Evolutionary conservation across 768 basidiomycete species (phyloP).

Genomic region (Mycena venus): DNA sequence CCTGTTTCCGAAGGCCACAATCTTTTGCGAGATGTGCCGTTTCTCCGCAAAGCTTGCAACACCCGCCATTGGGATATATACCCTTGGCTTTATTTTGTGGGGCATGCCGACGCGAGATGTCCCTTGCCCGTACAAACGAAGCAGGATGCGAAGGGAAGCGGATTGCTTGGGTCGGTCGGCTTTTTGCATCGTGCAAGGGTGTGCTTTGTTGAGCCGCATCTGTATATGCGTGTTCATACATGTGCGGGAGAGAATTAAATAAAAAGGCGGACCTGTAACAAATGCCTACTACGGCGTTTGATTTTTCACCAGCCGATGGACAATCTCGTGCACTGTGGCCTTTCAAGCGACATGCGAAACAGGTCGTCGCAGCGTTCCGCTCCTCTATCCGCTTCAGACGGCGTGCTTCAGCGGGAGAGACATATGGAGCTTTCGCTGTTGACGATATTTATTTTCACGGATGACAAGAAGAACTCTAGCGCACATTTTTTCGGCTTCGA

Average conservation of each 20-base stretch:
- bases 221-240: conserved; percentile 41
- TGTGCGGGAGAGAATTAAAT: neutral
- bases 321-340: conserved; percentile 91
- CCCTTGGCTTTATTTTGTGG: conserved; percentile 84
- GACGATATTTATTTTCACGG: conserved; percentile 27
- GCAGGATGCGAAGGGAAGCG: conserved; percentile 91
- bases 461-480: neutral
- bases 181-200: conserved; percentile 84
- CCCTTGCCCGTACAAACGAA: conserved; percentile 90
- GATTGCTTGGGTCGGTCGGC: conserved; percentile 69
- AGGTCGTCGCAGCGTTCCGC: conserved; percentile 71
- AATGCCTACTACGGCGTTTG: conserved; percentile 60
- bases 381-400: conserved; percentile 75
- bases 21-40: conserved; percentile 89
- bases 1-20: conserved; percentile 76
- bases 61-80: conserved; percentile 92
- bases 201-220: conserved; percentile 87
- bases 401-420: conserved; percentile 66
- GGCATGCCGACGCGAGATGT: conserved; percentile 88
- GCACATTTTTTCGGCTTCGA: conserved; percentile 23
- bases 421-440: conserved; percentile 37
- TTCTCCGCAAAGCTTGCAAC: conserved; percentile 90
- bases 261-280: conserved; percentile 74
- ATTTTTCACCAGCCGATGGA: conserved; percentile 56
- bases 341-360: conserved; percentile 88